phyloP scores from a whole-genome alignment of 768 basidiomycete genomes.

The Boletus tylopilopsis region DNA sequence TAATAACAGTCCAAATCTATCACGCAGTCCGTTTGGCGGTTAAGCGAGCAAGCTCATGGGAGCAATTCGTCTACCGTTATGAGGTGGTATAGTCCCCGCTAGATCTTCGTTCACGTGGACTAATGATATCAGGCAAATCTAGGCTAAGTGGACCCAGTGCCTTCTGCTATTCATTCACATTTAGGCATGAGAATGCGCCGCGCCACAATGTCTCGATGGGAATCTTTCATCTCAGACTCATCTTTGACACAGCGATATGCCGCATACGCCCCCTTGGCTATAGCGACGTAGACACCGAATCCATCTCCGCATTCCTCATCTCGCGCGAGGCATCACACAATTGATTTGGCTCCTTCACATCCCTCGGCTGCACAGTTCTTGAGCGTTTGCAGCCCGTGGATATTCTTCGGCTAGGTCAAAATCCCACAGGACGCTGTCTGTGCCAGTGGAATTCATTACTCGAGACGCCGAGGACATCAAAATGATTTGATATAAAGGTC shows the following conservation, averaged over 20 bases:
- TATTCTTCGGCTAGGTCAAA: constrained; percentile 20
- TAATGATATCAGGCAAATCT: constrained; percentile 6
- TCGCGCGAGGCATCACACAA: constrained; percentile 16
- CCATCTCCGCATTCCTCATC: constrained; percentile 7
- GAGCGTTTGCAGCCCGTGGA: constrained; percentile 21
- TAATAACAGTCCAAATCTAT: constrained; percentile 15
- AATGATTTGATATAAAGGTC: constrained; percentile 21
- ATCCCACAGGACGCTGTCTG: constrained; percentile 19
- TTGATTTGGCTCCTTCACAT: constrained; percentile 10
- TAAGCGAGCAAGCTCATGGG: constrained; percentile 12
- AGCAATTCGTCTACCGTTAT: constrained; percentile 10
- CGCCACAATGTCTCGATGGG: constrained; percentile 14
- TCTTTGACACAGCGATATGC: constrained; percentile 1
- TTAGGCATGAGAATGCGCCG: constrained; percentile 23
- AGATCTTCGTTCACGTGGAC: constrained; percentile 15
- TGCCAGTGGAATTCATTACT: constrained; percentile 14
- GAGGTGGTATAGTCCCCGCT: constrained; percentile 12
- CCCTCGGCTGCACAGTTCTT: constrained; percentile 12
- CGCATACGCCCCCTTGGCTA: constrained; percentile 10
- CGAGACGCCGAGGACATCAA: constrained; percentile 9
- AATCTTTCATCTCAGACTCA: constrained; percentile 15
- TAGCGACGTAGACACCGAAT: constrained; percentile 7
- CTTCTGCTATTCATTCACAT: constrained; percentile 8
- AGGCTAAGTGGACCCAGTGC: constrained; percentile 17
- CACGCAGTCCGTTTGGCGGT: constrained; percentile 12